Evolutionary conservation across 352 stramenopile genomes (phyloP), one percentile per base, ranked within the genome.

Genomic region (Phytopythium helicoides): DNA sequence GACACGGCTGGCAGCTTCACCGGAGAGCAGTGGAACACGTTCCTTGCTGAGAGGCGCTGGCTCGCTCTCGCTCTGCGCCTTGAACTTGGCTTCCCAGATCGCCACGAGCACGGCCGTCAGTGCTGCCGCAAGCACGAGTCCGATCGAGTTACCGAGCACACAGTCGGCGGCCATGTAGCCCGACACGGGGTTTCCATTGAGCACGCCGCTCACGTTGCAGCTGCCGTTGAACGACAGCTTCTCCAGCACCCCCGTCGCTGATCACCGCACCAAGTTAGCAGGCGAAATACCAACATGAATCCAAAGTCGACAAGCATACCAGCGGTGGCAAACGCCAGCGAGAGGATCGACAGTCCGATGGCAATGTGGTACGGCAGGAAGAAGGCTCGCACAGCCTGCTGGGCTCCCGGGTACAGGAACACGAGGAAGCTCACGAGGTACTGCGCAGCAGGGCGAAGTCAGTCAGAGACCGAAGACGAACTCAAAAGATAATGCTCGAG

Each of bases 151-250:
- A 22, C 80, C 85, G 22, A 92, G 47, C 52, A 87, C 62, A 38
- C 85, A 95, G 54, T 92, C 82, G 0, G 58, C 36, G 2, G 85
- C 67, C 80, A 92, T 87, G 61, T 73, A 87, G 2, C 78, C 82
- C n/a, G 66, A 66, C n/a, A 92, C 75, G n/a, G 60, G 47, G 19
- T 70, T 35, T 38, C 80, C 84, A 35, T 94, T 65, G 19, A 91
- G 56, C 33, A 70, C 65, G 7, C 84, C 84, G 33, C 56, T 77
- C 25, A 94, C 62, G 56, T 95, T 94, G 71, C 86, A 95, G 50
- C 81, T 92, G 9, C 56, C 73, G 42, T 93, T 91, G 59, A 95
- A 95, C 47, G 73, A 75, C 37, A 95, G 75, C 56, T 94, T 94
- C 64, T 95, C 78, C 16, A 93, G 37, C 12, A 94, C 74, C 2